Conservation (phyloP, 495 filamentous ascomycete genomes). For the Platismatia glauca region DNA sequence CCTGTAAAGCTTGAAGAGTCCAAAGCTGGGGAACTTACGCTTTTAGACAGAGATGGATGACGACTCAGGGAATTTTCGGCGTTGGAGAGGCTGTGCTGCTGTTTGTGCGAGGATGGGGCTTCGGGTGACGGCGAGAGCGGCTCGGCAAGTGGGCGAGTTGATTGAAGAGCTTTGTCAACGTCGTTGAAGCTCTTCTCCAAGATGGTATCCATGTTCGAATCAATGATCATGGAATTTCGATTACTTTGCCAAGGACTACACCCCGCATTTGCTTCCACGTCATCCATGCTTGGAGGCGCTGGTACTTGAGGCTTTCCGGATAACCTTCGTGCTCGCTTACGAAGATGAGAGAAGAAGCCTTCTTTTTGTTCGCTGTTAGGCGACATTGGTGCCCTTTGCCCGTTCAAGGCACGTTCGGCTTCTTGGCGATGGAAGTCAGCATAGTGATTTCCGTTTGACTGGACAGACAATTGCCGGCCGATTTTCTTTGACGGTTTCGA, state of each 20-base stretch:
- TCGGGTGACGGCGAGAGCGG: slow-evolving; percentile 43
- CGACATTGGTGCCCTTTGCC: slow-evolving; percentile 56
- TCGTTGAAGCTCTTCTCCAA: slow-evolving; percentile 56
- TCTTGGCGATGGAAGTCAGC: slow-evolving; percentile 82
- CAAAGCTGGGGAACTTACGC: slow-evolving; percentile 50
- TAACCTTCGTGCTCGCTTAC: slow-evolving; percentile 85
- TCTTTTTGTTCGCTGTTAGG: slow-evolving; percentile 69
- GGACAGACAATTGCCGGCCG: slow-evolving; percentile 86
- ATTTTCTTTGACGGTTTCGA: slow-evolving; percentile 82
- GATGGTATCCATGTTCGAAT: slow-evolving; percentile 45
- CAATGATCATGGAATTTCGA: slow-evolving; percentile 74
- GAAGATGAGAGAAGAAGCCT: slow-evolving; percentile 93
- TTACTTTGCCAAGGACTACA: slow-evolving; percentile 81
- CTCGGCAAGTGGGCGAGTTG: slow-evolving; percentile 56
- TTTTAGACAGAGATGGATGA: slow-evolving; percentile 69
- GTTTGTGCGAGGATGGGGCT: slow-evolving; percentile 41
- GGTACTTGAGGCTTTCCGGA: slow-evolving; percentile 81
- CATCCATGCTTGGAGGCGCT: slow-evolving; percentile 64
- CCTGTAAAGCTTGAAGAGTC: slow-evolving; percentile 52
- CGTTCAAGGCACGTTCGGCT: slow-evolving; percentile 82
- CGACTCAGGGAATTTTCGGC: slow-evolving; percentile 41
- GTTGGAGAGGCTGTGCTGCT: slow-evolving; percentile 23
- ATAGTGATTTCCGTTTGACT: slow-evolving; percentile 89
- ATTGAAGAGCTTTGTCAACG: slow-evolving; percentile 71
- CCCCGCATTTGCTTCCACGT: slow-evolving; percentile 84